A percentile compares a stretch with the other conserved stretches of the same genome.
Conservation (phyloP, 108 stramenopile species). For the Chaetoceros muelleri region DNA sequence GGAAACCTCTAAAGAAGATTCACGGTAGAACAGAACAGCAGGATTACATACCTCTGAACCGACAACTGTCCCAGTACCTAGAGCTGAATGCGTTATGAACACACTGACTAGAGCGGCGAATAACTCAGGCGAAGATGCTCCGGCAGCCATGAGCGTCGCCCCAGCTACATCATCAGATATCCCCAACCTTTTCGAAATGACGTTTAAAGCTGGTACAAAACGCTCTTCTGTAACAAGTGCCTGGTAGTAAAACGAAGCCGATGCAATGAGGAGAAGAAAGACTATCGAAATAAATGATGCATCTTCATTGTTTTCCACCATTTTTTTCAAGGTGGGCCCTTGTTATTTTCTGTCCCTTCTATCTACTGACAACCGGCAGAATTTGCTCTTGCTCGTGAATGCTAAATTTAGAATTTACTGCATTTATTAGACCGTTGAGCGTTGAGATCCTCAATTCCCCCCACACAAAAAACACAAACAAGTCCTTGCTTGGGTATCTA, state of each 20-base stretch:
- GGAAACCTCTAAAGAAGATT: background rate
- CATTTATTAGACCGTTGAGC: no score
- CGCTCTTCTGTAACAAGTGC: constrained; percentile 64
- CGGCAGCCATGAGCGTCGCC: constrained; percentile 78
- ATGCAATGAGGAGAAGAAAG: no score
- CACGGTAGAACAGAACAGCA: background rate
- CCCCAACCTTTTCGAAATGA: constrained; percentile 47
- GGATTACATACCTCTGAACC: constrained; percentile 1
- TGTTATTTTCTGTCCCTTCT: no score
- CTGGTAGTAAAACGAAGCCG: constrained; percentile 55
- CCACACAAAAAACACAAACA: no score
- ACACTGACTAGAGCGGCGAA: constrained; percentile 52
- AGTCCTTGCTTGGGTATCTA: no score
- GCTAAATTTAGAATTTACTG: no score
- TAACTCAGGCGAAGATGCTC: constrained; percentile 66
- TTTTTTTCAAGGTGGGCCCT: no score
- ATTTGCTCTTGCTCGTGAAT: no score
- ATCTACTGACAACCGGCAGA: no score
- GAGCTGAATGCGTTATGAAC: constrained; percentile 68
- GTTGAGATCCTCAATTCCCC: no score
- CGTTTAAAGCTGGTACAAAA: constrained; percentile 74
- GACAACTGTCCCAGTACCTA: constrained; percentile 73
- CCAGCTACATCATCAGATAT: constrained; percentile 76
- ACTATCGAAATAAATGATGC: no score
- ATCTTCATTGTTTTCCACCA: no score